Conservation (phyloP, 345 rosid genomes). For the Gossypium mustelinum region DNA sequence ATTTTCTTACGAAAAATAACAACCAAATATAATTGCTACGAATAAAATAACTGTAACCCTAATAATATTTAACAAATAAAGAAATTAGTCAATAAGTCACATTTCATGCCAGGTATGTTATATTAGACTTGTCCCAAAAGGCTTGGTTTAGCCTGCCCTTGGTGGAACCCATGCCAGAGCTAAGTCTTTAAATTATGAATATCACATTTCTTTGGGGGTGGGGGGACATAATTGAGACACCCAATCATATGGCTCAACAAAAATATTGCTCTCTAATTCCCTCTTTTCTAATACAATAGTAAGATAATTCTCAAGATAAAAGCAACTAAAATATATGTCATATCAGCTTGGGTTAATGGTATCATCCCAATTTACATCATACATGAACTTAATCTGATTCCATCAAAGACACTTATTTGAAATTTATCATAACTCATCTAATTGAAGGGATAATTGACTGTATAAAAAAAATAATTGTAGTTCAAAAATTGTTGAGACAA, state of each 20-base stretch:
- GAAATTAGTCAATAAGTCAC: neutral
- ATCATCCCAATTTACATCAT: too few relatives aligned
- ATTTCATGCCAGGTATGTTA: neutral
- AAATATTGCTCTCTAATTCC: neutral
- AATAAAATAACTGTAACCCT: neutral
- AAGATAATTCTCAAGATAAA: neutral
- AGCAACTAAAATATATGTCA: neutral
- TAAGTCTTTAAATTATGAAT: neutral
- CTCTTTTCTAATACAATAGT: neutral
- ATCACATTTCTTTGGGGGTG: neutral
- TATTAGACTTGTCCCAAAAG: neutral
- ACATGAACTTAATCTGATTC: too few relatives aligned
- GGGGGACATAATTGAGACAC: neutral
- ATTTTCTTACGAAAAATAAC: neutral
- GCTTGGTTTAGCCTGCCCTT: neutral
- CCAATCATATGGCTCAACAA: neutral
- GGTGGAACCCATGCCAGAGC: slow-evolving; percentile 23
- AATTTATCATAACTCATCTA: too few relatives aligned
- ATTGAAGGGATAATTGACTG: too few relatives aligned
- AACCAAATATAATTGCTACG: neutral
- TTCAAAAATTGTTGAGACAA: neutral
- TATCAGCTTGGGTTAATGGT: too few relatives aligned
- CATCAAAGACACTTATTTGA: too few relatives aligned
- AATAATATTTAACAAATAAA: neutral
- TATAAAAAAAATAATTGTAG: neutral